Base-by-base conservation (phyloP, 805 yeast genomes). In the Zygoascus tannicola region DNA sequence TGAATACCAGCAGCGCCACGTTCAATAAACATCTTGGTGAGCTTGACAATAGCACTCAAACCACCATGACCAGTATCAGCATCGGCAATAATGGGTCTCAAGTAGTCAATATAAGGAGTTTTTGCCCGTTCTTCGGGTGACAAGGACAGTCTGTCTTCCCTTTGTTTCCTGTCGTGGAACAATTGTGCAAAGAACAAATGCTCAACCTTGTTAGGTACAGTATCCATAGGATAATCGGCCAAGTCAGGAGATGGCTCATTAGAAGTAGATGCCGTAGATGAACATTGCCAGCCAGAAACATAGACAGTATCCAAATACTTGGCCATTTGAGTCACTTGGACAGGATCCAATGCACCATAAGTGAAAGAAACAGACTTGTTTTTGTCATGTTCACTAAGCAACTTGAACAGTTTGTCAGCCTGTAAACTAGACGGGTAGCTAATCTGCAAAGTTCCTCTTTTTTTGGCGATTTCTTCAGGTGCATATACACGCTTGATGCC, bases 51-150 rank as follows among this genome's bases (percentile, higher is more conserved):
- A 45, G 97, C 97, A 48, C 97, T 88, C 57, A 87, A 75, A 63
- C 98, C 97, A 68, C 98, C 98, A 65, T 90, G 97, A 56, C 98
- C 98, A 46, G 97, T 92, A 68, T 90, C 98, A 54, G 90, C 98
- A 64, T 90, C 98, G 35, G 97, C 97, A 56, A 90, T 75, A 56
- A 90, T 85, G 47, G 98, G 98, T 57, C 96, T 79, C 62, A 90
- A 69, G 67, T 83, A 90, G 70, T 90, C 98, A 44, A 72, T 81
- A 66, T 80, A 78, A 39, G 80, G 80, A 41, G 80, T 70, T 64
- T 82, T 73, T 12, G 78, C 74, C 55, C 95, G 76, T 67, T 85
- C 77, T 43, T 68, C 76, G 49, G 70, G 69, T 21, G 92, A 64
- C 47, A 77, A 51, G 35, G 73, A 67, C 16, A 72, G 63, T 57